Evolutionary conservation across 2,329 filamentous ascomycete species (phyloP), one percentile per base, ranked within the genome.

Genomic region (Phaeosphaeriaceae sp.): DNA sequence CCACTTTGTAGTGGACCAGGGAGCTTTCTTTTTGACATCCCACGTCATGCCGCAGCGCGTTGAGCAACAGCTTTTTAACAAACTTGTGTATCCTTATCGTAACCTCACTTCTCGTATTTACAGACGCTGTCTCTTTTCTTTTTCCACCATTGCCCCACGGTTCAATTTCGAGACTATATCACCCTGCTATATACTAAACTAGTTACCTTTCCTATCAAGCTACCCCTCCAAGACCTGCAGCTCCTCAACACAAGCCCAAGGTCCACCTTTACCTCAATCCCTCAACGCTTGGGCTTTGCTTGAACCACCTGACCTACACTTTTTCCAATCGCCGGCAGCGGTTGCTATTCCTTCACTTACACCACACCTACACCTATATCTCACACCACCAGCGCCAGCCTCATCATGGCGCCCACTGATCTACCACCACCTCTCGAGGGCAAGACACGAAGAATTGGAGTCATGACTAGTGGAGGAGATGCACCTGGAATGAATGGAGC

Each of bases 391-490:
- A 30, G 35, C 30, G 16, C 36, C 46, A 36, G 45, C 48, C 37
- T n/a, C 44, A 49, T 8, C 33, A 71, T 71, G 68, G 63, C 70
- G 45, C 64, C 68, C 33, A 57, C 62, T n/a, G 48, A 60, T 20
- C 47, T 67, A 26, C 72, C 72, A 11, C 53, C 68, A 42, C 68
- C 70, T 46, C 73, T 74, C 60, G 68, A 68, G 54, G 70, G 75
- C 59, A 80, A 79, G 71, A 83, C 81, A 72, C 83, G 85, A 68
- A 79, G 83, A 58, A 93, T 97, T 72, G 92, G 87, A 60, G 86
- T 97, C 74, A 91, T 97, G 87, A 97, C 92, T 68, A 95, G 90
- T 62, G 92, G 92, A 70, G 92, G 92, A 68, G 92, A 97, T 81
- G 90, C 91, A 60, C 92, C 91, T 2, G 92, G 92, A 72, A 97